Evolutionary conservation across 2,329 filamentous ascomycete genomes (phyloP).

Genomic region (Fusarium sp.): DNA sequence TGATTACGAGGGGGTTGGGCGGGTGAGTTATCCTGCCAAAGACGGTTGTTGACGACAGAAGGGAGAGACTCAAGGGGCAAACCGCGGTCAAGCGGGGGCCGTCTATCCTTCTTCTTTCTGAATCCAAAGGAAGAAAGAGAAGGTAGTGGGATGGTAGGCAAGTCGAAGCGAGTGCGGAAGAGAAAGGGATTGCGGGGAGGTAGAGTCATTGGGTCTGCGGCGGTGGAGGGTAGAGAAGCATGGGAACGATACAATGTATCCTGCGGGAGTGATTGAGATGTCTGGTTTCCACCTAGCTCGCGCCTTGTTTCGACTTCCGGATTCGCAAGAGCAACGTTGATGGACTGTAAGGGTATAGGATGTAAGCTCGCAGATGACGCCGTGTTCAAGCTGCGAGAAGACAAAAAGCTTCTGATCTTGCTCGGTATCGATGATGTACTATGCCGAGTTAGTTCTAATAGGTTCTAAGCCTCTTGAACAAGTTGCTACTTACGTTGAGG

Average conservation of each 20-base stretch:
- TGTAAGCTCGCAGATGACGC: conserved; percentile 28
- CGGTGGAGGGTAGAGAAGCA: background rate
- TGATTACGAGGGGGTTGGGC: conserved; percentile 36
- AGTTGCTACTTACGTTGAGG: conserved; percentile 40
- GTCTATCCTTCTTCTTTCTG: conserved; percentile 25
- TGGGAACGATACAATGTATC: conserved; percentile 15
- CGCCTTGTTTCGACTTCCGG: conserved; percentile 29
- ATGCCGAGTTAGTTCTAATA: background rate
- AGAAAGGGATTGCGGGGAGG: conserved; percentile 53
- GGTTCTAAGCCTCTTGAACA: too few relatives aligned
- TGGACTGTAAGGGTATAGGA: conserved; percentile 10
- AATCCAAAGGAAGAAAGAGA: conserved; percentile 39
- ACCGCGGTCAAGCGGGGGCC: conserved; percentile 2
- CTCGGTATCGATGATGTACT: conserved; percentile 35
- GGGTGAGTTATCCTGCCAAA: conserved; percentile 28
- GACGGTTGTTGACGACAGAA: conserved; percentile 20
- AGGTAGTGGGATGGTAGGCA: conserved; percentile 42
- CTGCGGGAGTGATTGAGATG: conserved; percentile 2
- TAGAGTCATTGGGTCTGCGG: conserved; percentile 20
- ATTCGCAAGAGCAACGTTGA: background rate
- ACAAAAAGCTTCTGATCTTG: conserved; percentile 43
- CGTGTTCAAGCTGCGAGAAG: conserved; percentile 39
- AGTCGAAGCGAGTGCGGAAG: conserved; percentile 53
- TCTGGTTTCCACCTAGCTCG: background rate
- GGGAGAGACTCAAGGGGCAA: conserved; percentile 34